Conservation (phyloP, 1,284 basidiomycete species). For the Microbotryum scabiosae region DNA sequence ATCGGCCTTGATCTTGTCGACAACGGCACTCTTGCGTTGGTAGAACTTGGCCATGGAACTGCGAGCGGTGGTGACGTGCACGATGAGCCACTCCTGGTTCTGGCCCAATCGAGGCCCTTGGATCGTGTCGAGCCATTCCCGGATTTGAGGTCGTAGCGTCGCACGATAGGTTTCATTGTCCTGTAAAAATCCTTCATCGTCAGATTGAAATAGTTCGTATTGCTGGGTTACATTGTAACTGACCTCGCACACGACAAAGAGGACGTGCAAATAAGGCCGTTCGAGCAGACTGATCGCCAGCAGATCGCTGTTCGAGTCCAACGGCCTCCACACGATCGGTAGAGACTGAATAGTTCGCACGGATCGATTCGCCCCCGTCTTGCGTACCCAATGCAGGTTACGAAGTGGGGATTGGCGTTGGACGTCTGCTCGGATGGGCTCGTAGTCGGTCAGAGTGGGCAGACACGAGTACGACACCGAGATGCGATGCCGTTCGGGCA, state of each 20-base stretch:
- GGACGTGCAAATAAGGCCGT: constrained; percentile 74
- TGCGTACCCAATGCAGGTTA: constrained; percentile 72
- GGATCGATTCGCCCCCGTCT: constrained; percentile 56
- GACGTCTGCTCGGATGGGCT: constrained; percentile 52
- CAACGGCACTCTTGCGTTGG: constrained; percentile 67
- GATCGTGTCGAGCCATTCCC: constrained; percentile 73
- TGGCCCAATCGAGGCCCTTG: constrained; percentile 51
- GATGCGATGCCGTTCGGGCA: constrained; percentile 1
- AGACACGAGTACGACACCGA: constrained; percentile 24
- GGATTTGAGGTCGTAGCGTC: constrained; percentile 70
- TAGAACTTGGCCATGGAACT: constrained; percentile 54
- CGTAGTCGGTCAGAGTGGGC: constrained; percentile 12
- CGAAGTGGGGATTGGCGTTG: constrained; percentile 64
- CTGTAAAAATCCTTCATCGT: constrained; percentile 42
- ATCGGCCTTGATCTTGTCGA: constrained; percentile 86
- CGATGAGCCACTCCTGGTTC: constrained; percentile 67
- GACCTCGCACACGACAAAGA: constrained; percentile 80
- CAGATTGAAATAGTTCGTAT: too few species aligned
- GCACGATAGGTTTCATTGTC: constrained; percentile 76
- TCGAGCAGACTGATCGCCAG: constrained; percentile 65
- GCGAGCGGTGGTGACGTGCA: constrained; percentile 56
- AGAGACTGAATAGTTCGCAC: constrained; percentile 79
- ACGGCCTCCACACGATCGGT: constrained; percentile 53
- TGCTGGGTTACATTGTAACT: constrained; percentile 20
- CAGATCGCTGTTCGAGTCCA: constrained; percentile 57